Percentiles rank a stretch among this genome's conserved stretches.
Evolutionary conservation across 441 rosid genomes (phyloP).

Genomic region (Kokia cookei): DNA sequence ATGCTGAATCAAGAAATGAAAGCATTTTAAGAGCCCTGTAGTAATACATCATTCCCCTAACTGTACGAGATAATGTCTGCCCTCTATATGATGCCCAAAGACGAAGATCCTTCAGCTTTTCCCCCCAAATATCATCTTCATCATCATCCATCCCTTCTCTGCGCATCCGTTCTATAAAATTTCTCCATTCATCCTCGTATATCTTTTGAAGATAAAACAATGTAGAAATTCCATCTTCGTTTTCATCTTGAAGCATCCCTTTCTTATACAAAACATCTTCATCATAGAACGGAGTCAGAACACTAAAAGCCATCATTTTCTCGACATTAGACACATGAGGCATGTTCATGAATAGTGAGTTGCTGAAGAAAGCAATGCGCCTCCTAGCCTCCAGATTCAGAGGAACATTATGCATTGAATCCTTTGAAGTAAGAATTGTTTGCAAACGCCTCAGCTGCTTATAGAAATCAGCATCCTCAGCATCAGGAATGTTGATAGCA

Average conservation of each 20-base stretch:
- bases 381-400: slow-evolving; percentile 57
- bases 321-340: slow-evolving; percentile 62
- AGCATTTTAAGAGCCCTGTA: slow-evolving; percentile 83
- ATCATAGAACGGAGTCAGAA: slow-evolving; percentile 63
- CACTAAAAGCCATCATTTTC: slow-evolving; percentile 68
- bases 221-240: slow-evolving; percentile 70
- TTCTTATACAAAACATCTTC: slow-evolving; percentile 56
- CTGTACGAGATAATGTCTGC: slow-evolving; percentile 82
- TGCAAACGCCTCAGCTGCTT: slow-evolving; percentile 56
- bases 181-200: slow-evolving; percentile 62
- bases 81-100: slow-evolving; percentile 93
- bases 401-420: slow-evolving; percentile 58
- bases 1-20: slow-evolving; percentile 81
- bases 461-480: slow-evolving; percentile 36
- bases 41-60: slow-evolving; percentile 95
- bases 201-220: slow-evolving; percentile 56
- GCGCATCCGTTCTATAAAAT: slow-evolving; percentile 62
- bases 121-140: slow-evolving; percentile 39
- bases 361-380: slow-evolving; percentile 66
- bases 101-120: slow-evolving; percentile 64
- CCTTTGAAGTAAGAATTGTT: slow-evolving; percentile 55
- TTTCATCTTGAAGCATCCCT: slow-evolving; percentile 49
- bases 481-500: slow-evolving; percentile 43
- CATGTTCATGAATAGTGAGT: slow-evolving; percentile 66
- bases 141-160: slow-evolving; percentile 51